Base-by-base conservation (phyloP, 2,329 filamentous ascomycete species). In the Neofusicoccum ribis region DNA sequence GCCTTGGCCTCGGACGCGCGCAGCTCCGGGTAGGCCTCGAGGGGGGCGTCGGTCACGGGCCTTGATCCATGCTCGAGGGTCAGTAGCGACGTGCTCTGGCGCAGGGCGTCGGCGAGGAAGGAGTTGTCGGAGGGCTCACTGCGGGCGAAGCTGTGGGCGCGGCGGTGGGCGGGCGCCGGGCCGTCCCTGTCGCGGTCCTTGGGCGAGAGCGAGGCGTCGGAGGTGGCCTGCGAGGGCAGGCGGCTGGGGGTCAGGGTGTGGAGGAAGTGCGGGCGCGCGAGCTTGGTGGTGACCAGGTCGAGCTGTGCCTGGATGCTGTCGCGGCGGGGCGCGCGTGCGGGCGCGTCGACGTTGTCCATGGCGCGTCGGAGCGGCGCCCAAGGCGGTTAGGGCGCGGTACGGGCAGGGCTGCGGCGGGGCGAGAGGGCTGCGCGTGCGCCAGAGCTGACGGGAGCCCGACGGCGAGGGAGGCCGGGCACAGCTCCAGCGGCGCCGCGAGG, bases 141-240 rank as follows among this genome's bases (percentile, higher is more conserved):
- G 56, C 56, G 27, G 49, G 43, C 51, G 36, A 49, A 27, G 62
- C 49, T 54, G 8, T 51, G 49, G 27, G 62, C 62, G 50, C 62
- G 62, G 41, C 51, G 62, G 34, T 64, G 50, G 39, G 27, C 12
- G 23, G 34, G 44, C 12, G 44, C 36, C 27, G 56, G 56, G 31
- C 27, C 43, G 56, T 59, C 54, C 7, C 54, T 17, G 54, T 65
- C 63, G 37, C 49, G 59, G 17, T 61, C 54, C 15, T 41, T 63
- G 39, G 65, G 63, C 46, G 69, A 76, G 56, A 70, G 62, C 20
- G 74, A 76, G 64, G 72, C 71, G 68, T 78, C 76, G 67, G 73
- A 75, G 41, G 76, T 75, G 66, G 76, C 76, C 66, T 76, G 74
- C 51, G 73, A 76, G 60, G 76, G 76, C 68, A 78, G 68, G 47